Evolutionary conservation across 352 stramenopile species (phyloP).

Genomic region (Globisporangium lucens): DNA sequence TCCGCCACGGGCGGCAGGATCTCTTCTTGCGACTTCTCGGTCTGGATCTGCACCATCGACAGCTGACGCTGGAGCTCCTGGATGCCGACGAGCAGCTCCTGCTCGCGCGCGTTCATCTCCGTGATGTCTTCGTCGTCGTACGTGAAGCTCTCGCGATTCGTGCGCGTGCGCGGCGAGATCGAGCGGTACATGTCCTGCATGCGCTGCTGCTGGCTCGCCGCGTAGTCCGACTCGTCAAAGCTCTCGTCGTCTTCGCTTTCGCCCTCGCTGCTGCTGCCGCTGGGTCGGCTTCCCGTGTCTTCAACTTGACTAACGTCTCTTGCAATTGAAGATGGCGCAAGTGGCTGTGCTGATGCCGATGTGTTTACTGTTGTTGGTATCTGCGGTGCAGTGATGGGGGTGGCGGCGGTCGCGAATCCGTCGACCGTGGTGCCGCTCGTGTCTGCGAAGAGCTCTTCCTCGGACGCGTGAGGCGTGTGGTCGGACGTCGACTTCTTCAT

Average conservation of each 20-base stretch:
- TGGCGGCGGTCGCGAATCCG: background rate
- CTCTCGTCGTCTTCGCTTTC: constrained; percentile 13
- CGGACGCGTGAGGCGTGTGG: constrained; percentile 4
- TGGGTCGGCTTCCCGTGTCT: constrained; percentile 4
- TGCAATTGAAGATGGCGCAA: background rate
- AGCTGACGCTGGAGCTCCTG: constrained; percentile 90
- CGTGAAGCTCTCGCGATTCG: constrained; percentile 23
- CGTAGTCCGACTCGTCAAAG: constrained; percentile 15
- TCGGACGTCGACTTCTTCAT: constrained; percentile 3
- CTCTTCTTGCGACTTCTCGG: constrained; percentile 72
- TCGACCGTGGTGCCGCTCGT: constrained; percentile 5
- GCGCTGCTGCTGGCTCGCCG: constrained; percentile 24
- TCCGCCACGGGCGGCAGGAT: constrained; percentile 59
- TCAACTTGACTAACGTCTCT: constrained; percentile 16
- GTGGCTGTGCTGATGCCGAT: background rate
- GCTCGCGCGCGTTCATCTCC: constrained; percentile 80
- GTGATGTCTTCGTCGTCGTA: constrained; percentile 61
- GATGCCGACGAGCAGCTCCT: constrained; percentile 89
- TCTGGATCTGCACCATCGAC: constrained; percentile 84
- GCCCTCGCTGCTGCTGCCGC: background rate
- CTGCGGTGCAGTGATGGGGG: background rate
- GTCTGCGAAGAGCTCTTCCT: constrained; percentile 13
- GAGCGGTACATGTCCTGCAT: constrained; percentile 23
- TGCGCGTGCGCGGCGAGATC: constrained; percentile 24
- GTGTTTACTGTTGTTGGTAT: background rate